Evolutionary conservation across 2,329 filamentous ascomycete species (phyloP), one percentile per base, ranked within the genome.

Genomic region (Penicillium vulpinum): DNA sequence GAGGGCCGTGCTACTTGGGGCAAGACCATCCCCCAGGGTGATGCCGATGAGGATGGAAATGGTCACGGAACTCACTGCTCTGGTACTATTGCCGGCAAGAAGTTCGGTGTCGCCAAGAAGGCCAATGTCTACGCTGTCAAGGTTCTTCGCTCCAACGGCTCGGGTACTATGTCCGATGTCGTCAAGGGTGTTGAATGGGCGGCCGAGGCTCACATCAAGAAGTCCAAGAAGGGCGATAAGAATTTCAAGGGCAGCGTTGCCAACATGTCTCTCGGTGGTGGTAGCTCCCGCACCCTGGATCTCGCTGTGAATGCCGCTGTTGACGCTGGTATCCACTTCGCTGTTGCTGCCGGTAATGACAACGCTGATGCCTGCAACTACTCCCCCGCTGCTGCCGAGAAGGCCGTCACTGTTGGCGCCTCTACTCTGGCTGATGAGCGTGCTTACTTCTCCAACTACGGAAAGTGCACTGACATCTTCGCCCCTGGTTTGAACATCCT

Each of bases 391-490:
- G 90, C 93, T 63, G 92, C 95, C 68, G 83, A 86, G 70, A 91
- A 95, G 73, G 92, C 94, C 66, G 86, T 99, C 75, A 99, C 94
- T 57, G 94, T 99, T 63, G 95, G 93, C 78, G 94, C 94, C 66
- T 96, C 92, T 44, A 94, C 91, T 67, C 86, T 99, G 59, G 86
- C 89, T 71, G 94, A 99, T 75, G 91, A 91, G 83, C 93, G 94
- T 80, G 94, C 94, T 65, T 99, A 97, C 86, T 99, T 99, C 88
- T 99, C 95, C 86, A 99, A 99, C 90, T 97, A 88, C 78, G 94
- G 94, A 78, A 94, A 93, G 85, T 99, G 94, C 86, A 96, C 93
- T 76, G 94, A 99, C 80, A 96, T 99, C 84, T 99, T 99, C 72
- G 94, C 92, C 62, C 94, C 94, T 60, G 94, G 94, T 73, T 85